Conservation (phyloP, 164 flowering plant species). For the Tinospora cordifolia region DNA sequence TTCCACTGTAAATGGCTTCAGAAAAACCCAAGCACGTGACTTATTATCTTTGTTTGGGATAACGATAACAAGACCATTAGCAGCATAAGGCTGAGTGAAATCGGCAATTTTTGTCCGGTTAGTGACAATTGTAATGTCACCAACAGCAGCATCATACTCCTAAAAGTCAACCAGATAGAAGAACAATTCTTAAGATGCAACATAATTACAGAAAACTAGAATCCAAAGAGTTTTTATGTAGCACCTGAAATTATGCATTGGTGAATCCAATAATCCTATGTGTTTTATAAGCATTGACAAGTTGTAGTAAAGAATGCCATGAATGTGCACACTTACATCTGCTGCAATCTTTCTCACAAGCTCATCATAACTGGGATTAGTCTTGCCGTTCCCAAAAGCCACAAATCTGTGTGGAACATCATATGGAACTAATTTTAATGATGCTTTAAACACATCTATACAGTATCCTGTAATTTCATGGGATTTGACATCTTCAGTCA, state of each 20-base stretch:
- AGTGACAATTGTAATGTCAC: slow-evolving; percentile 68
- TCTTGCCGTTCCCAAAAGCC: slow-evolving; percentile 53
- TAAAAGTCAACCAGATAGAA: slow-evolving; percentile 14
- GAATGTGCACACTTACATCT: slow-evolving; percentile 37
- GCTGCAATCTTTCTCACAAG: slow-evolving; percentile 46
- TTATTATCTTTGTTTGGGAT: slow-evolving; percentile 36
- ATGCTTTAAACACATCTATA: slow-evolving; percentile 64
- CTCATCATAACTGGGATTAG: slow-evolving; percentile 52
- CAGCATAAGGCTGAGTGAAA: slow-evolving; percentile 70
- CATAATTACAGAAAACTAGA: background rate
- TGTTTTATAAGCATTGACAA: background rate
- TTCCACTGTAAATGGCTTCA: slow-evolving; percentile 60
- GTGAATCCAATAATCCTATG: background rate
- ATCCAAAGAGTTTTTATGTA: background rate
- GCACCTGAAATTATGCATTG: background rate
- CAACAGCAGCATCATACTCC: slow-evolving; percentile 76
- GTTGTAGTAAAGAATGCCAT: background rate
- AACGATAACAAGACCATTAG: slow-evolving; percentile 68
- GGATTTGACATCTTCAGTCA: slow-evolving; percentile 17
- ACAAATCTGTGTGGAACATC: slow-evolving; percentile 41
- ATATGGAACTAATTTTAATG: slow-evolving; percentile 50
- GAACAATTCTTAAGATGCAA: background rate
- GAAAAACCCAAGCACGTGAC: slow-evolving; percentile 71
- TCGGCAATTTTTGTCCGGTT: slow-evolving; percentile 62
- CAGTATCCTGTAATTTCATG: slow-evolving; percentile 48